Percentiles rank a stretch among this genome's conserved stretches.
phyloP scores from a whole-genome alignment of 2,329 filamentous ascomycete genomes.

The Geosmithia flava region DNA sequence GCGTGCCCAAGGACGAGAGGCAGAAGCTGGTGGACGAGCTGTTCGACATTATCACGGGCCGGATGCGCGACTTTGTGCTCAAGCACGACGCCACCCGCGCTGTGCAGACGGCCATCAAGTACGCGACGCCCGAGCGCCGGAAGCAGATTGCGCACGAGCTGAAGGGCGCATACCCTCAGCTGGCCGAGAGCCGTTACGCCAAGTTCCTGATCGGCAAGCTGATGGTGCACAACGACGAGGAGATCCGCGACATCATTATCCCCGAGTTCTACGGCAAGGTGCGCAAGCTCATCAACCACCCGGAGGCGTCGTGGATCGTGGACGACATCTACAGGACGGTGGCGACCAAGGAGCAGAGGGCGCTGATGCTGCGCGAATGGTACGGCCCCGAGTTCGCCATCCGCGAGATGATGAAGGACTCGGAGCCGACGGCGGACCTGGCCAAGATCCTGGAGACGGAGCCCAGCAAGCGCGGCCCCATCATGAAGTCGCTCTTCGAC shows the following conservation, averaged over 20 bases:
- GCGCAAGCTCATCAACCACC: conserved; percentile 85
- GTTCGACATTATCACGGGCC: conserved; percentile 80
- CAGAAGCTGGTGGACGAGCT: conserved; percentile 80
- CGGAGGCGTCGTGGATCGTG: conserved; percentile 93
- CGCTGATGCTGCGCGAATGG: conserved; percentile 80
- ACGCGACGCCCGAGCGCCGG: conserved; percentile 73
- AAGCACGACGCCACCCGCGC: conserved; percentile 98
- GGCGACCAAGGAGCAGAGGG: conserved; percentile 77
- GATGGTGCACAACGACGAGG: conserved; percentile 78
- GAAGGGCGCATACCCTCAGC: conserved; percentile 66
- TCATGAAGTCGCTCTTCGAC: conserved; percentile 74
- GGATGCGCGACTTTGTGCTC: conserved; percentile 90
- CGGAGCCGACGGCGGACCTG: conserved; percentile 54
- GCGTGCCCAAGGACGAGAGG: conserved; percentile 81
- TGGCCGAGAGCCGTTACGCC: conserved; percentile 92
- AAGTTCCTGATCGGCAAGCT: conserved; percentile 97
- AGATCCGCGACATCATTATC: conserved; percentile 79
- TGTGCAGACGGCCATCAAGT: conserved; percentile 94
- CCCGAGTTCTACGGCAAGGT: conserved; percentile 93
- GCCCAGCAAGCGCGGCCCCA: conserved; percentile 75
- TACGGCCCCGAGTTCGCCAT: conserved; percentile 90
- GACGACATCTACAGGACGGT: conserved; percentile 92
- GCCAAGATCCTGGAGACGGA: conserved; percentile 60
- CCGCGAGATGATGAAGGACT: conserved; percentile 44
- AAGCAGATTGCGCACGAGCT: conserved; percentile 80